Evolutionary conservation across 148 eudicot genomes (phyloP).

Genomic region (Agrostemma githago): DNA sequence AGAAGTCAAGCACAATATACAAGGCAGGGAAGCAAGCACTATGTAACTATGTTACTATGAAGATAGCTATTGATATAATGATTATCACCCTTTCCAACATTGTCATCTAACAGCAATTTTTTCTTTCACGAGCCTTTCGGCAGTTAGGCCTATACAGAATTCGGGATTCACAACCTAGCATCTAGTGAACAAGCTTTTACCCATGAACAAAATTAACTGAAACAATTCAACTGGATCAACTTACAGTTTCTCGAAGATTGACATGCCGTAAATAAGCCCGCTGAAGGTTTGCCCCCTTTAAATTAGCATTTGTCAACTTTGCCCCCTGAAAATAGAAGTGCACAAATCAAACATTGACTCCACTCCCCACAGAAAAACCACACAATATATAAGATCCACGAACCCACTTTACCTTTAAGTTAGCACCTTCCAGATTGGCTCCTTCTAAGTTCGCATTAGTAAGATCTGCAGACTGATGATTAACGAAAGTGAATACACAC

Average conservation of each 20-base stretch:
- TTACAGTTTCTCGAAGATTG: slow-evolving; percentile 84
- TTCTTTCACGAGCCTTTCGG: not conserved
- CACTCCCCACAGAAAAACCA: not conserved
- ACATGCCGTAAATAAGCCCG: slow-evolving; percentile 89
- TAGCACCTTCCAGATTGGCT: slow-evolving; percentile 94
- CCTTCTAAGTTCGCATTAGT: slow-evolving; percentile 93
- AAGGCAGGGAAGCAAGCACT: not conserved
- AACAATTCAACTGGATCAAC: slow-evolving; percentile 21
- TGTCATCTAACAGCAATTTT: not conserved
- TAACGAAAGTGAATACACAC: not conserved
- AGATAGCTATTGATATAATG: not conserved
- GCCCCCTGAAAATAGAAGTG: slow-evolving; percentile 54
- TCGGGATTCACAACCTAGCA: not conserved
- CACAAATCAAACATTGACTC: not conserved
- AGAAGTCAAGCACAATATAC: not conserved
- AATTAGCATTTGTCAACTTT: slow-evolving; percentile 68
- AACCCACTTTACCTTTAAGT: slow-evolving; percentile 63
- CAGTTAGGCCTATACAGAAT: not conserved
- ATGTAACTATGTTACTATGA: not conserved
- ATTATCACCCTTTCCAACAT: not conserved
- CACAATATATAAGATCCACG: not conserved
- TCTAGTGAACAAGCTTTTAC: not conserved
- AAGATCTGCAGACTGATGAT: slow-evolving; percentile 76
- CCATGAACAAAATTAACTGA: not conserved
- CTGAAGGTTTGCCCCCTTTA: slow-evolving; percentile 92